Base-by-base conservation (phyloP, 768 basidiomycete genomes). In the Lactarius deliciosus region DNA sequence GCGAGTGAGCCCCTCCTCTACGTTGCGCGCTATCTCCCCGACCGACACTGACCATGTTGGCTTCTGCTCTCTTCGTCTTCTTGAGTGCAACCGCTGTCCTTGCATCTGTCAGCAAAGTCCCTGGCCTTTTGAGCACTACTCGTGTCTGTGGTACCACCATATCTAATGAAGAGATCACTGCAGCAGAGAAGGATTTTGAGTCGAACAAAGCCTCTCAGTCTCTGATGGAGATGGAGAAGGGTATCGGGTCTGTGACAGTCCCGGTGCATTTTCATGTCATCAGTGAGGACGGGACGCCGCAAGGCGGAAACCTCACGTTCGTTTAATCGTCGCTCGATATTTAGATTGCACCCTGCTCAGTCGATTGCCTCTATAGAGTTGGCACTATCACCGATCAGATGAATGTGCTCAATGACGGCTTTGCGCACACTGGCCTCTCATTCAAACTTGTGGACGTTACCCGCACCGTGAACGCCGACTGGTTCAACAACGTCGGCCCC, bases 211-310 rank as follows among this genome's bases (percentile, higher is more conserved):
- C 81, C 45, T 70, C 61, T 25, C 53, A 72, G 55, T 15, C 68
- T 15, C 47, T 60, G 20, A 30, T 57, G 34, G 30, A 45, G 20
- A 30, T 57, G 34, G 30, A 45, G 20, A 28, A 34, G 5, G 69
- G 57, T 40, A 16, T 5, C 38, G 38, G 38, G 4, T 45, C 55
- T 2, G 67, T 71, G 20, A 65, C 68, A 7, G 53, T 82, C 25
- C 73, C 79, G 69, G 76, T 83, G 40, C 77, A 81, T 73, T 82
- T 79, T 73, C 80, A 83, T 65, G 77, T 83, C 65, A 76, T 83
- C 69, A 76, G 73, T 69, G 74, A 76, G 66, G 79, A 81, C 68
- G 66, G 74, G 59, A 79, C 81, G 6, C 36, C 69, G 8, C 63
- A 72, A 9, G 79, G 80, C 56, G 83, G 82, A 25, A 75, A 80